phyloP scores from a whole-genome alignment of 2,329 filamentous ascomycete genomes.

The Cadophora malorum region DNA sequence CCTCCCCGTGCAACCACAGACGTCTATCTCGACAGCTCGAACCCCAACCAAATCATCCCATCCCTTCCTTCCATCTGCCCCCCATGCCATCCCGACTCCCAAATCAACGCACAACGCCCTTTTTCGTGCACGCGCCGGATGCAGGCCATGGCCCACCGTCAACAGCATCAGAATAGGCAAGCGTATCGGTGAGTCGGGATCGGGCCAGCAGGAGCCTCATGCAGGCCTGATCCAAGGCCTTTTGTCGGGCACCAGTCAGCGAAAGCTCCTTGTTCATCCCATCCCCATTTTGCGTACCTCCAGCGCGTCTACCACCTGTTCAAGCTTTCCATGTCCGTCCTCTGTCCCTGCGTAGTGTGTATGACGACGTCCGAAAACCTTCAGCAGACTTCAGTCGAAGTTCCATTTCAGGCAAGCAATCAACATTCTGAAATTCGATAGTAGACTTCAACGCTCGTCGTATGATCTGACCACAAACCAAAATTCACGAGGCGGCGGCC shows the following conservation, averaged over 20 bases:
- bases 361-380: constrained; percentile 7
- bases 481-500: constrained; percentile 13
- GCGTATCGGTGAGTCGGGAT: constrained; percentile 8
- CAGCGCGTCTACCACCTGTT: constrained; percentile 3
- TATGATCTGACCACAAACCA: constrained; percentile 11
- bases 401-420: not conserved
- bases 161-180: constrained; percentile 1
- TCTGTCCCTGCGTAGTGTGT: constrained; percentile 9
- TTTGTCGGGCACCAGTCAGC: constrained; percentile 2
- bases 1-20: not conserved
- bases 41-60: not conserved
- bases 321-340: constrained; percentile 12
- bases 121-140: constrained; percentile 13
- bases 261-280: constrained; percentile 1
- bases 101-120: constrained; percentile 1
- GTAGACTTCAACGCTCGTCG: not conserved
- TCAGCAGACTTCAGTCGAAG: not conserved
- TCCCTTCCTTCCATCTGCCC: not conserved
- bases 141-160: constrained; percentile 2
- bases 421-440: not conserved
- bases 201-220: not conserved
- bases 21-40: not conserved
- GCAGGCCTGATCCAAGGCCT: not conserved
- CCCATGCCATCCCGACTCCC: not conserved
- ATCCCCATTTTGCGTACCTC: not conserved